Conservation (phyloP, 148 eudicot species). For the Chenopodium quinoa region DNA sequence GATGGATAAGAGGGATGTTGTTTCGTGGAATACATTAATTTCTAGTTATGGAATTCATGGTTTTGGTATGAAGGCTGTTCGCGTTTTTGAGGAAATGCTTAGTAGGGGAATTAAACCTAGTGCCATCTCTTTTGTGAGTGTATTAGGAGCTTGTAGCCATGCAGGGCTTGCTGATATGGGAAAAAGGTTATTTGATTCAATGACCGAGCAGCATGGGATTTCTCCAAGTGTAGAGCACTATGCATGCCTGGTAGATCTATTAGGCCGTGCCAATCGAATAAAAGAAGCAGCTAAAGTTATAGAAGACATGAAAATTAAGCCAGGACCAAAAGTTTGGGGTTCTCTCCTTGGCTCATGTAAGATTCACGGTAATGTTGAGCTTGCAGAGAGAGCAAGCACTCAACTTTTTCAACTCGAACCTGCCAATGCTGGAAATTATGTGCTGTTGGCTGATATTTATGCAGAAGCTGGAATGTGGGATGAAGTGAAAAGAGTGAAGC, state of each 20-base stretch:
- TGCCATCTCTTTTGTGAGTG: constrained; percentile 67
- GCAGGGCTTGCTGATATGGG: constrained; percentile 78
- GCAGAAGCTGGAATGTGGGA: constrained; percentile 80
- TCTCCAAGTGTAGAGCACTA: constrained; percentile 75
- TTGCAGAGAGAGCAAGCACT: constrained; percentile 80
- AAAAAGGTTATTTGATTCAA: constrained; percentile 56
- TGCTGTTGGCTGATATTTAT: constrained; percentile 77
- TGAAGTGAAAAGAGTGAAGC: constrained; percentile 66
- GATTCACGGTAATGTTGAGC: constrained; percentile 81
- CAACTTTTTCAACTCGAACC: constrained; percentile 83
- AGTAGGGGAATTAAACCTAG: constrained; percentile 56
- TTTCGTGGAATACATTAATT: constrained; percentile 93
- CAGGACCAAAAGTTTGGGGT: constrained; percentile 86
- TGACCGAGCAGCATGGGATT: constrained; percentile 53
- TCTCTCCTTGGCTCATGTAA: constrained; percentile 91
- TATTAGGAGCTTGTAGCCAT: constrained; percentile 93
- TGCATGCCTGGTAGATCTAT: constrained; percentile 89
- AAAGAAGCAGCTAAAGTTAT: constrained; percentile 72
- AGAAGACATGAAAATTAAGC: constrained; percentile 66
- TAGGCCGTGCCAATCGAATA: constrained; percentile 87
- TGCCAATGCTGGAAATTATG: constrained; percentile 88
- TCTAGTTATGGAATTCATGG: constrained; percentile 90
- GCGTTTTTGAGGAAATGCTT: constrained; percentile 63
- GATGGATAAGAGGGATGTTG: constrained; percentile 76
- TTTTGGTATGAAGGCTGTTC: constrained; percentile 60